Evolutionary conservation across 129 eudicot genomes (phyloP), one percentile per base, ranked within the genome.

Genomic region (Apium graveolens): DNA sequence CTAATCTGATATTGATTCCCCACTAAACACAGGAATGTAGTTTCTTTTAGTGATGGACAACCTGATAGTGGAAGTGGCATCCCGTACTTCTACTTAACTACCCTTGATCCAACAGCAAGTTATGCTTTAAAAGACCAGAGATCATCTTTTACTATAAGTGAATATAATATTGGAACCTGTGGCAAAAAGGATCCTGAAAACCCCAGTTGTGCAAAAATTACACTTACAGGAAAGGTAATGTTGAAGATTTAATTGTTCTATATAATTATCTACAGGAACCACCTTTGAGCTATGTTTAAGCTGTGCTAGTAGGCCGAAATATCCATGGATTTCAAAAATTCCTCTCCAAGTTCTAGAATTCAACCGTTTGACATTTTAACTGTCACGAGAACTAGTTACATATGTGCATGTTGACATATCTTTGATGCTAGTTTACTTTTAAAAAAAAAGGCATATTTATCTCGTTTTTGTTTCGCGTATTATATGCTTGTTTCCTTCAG

Each of bases 21-120:
- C 32, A 32, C 48, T 60, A 1, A 78, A 43, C 91, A 95, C 91
- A 95, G 98, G 89, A 95, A 95, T 83, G 98, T 95, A 79, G 98
- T 88, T 76, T 95, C 98, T 39, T 95, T 86, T 83, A 95, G 98
- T 78, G 98, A 95, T 86, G 98, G 98, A 11, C 78, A 87, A 75
- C 98, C 98, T 17, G 85, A 84, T 21, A 79, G 89, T 80, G 97
- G 96, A 73, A 80, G 55, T 12, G 98, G 98, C 62, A 76, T 95
- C 73, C 97, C 98, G 11, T 95, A 95, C 82, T 95, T 95, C 81
- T 95, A 95, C 79, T 76, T 95, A 81, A 95, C 97, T 51, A 44
- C 90, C 74, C 90, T 95, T 80, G 98, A 95, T 83, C 98, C 98
- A 12, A 90, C 97, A 66, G 96, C 97, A 8, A 85, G 84, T 21